phyloP scores from a whole-genome alignment of 2,329 filamentous ascomycete genomes.

The Diplodia sapinea region DNA sequence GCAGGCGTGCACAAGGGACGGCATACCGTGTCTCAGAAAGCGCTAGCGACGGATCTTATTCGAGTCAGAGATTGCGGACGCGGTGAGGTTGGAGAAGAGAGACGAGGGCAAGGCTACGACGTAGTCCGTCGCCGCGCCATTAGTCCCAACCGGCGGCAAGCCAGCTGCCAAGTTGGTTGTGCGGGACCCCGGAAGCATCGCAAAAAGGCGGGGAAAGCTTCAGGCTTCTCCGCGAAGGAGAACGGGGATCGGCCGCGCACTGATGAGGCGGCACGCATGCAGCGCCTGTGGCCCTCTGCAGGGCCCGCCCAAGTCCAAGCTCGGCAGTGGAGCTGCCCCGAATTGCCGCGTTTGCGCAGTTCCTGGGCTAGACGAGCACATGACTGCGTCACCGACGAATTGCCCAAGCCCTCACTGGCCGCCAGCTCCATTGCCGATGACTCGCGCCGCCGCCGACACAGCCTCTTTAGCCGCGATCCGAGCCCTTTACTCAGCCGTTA shows the following conservation, averaged over 20 bases:
- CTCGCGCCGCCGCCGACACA: conserved; percentile 14
- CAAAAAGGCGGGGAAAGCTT: conserved; percentile 30
- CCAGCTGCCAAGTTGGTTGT: conserved; percentile 24
- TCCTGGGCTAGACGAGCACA: not conserved
- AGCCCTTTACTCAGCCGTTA: conserved; percentile 15
- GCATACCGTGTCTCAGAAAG: conserved; percentile 23
- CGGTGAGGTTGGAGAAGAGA: conserved; percentile 17
- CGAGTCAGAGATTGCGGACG: conserved; percentile 3
- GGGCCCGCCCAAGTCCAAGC: conserved; percentile 10
- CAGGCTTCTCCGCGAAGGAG: conserved; percentile 28
- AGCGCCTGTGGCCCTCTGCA: conserved; percentile 5
- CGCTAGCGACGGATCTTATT: not conserved
- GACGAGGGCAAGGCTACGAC: conserved; percentile 19
- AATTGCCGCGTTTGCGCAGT: conserved; percentile 9
- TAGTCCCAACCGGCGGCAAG: conserved; percentile 24
- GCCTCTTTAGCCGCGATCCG: conserved; percentile 22
- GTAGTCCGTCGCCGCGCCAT: conserved; percentile 14
- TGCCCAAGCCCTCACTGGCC: conserved; percentile 22
- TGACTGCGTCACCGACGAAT: conserved; percentile 20
- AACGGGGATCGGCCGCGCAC: conserved; percentile 24
- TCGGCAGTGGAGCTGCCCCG: conserved; percentile 10
- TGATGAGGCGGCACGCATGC: conserved; percentile 21
- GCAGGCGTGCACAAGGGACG: conserved; percentile 2
- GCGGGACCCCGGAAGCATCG: conserved; percentile 29
- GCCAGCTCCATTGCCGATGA: conserved; percentile 1